Conservation (phyloP, 176 grass and related monocot species). For the Ampelocalamus luodianensis region DNA sequence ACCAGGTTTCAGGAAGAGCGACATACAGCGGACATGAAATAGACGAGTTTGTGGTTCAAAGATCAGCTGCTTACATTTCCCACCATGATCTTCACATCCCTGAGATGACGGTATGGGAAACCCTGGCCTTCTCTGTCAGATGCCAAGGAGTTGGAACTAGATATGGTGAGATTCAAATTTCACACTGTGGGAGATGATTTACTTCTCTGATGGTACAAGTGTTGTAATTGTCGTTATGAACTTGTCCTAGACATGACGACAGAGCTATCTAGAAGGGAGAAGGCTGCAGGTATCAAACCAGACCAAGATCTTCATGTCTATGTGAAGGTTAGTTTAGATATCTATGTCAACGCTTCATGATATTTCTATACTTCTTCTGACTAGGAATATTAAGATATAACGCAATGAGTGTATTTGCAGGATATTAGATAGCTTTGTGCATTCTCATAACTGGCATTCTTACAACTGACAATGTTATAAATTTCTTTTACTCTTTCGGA, state of each 20-base stretch:
- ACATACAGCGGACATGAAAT: conserved; percentile 76
- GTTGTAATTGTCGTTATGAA: conserved; percentile 28
- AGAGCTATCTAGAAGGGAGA: conserved; percentile 70
- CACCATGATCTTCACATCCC: conserved; percentile 80
- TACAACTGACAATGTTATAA: neutral
- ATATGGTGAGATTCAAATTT: conserved; percentile 57
- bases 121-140: conserved; percentile 69
- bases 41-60: conserved; percentile 70
- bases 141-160: conserved; percentile 78
- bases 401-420: neutral
- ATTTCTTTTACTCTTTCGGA: neutral
- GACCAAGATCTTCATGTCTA: conserved; percentile 64
- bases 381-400: conserved; percentile 12
- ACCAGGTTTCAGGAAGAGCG: conserved; percentile 62
- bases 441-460: neutral
- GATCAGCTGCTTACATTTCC: conserved; percentile 75
- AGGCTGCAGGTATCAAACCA: conserved; percentile 61
- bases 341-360: neutral
- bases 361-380: neutral
- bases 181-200: neutral
- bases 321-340: conserved; percentile 59
- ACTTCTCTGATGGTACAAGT: neutral
- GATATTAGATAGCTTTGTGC: neutral
- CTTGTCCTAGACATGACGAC: conserved; percentile 60
- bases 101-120: conserved; percentile 82